These are phyloP conservation scores for Cryphonectria naterciae DNA, from an alignment of 2,329 filamentous ascomycete species.

Conservation along the genomic window DNA sequence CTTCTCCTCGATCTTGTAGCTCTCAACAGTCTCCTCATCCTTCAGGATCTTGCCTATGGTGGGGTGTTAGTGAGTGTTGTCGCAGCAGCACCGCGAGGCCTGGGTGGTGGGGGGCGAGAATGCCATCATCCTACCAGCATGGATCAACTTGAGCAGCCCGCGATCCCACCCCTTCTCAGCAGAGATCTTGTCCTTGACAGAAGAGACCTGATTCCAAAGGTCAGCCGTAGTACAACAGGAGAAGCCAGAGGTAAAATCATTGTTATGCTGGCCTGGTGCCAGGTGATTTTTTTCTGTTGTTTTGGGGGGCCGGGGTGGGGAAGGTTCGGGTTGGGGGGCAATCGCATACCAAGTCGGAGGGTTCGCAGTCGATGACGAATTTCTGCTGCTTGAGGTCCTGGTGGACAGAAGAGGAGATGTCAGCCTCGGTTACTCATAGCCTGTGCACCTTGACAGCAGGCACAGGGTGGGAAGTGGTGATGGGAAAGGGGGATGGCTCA, in stretches of 20 bases:
- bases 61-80: constrained; percentile 34
- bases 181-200: constrained; percentile 90
- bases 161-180: constrained; percentile 94
- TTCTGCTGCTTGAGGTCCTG: constrained; percentile 99
- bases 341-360: constrained; percentile 80
- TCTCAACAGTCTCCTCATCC: constrained; percentile 94
- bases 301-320: not conserved
- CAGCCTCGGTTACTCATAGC: constrained; percentile 21
- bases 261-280: not conserved
- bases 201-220: constrained; percentile 67
- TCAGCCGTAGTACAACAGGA: constrained; percentile 32
- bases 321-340: constrained; percentile 35
- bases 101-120: not conserved
- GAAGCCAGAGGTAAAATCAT: not conserved
- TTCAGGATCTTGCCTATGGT: constrained; percentile 90
- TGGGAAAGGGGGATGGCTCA: not conserved
- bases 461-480: not conserved
- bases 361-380: constrained; percentile 94
- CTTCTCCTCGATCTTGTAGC: constrained; percentile 99
- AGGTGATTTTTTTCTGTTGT: not conserved
- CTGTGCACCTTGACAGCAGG: constrained; percentile 13
- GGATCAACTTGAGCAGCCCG: constrained; percentile 92
- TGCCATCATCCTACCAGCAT: constrained; percentile 72
- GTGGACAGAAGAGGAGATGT: constrained; percentile 30
- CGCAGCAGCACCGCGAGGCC: not conserved